Evolutionary conservation across 306 rosid species (phyloP), one percentile per base, ranked within the genome.

Genomic region (Ormosia semicastrata): DNA sequence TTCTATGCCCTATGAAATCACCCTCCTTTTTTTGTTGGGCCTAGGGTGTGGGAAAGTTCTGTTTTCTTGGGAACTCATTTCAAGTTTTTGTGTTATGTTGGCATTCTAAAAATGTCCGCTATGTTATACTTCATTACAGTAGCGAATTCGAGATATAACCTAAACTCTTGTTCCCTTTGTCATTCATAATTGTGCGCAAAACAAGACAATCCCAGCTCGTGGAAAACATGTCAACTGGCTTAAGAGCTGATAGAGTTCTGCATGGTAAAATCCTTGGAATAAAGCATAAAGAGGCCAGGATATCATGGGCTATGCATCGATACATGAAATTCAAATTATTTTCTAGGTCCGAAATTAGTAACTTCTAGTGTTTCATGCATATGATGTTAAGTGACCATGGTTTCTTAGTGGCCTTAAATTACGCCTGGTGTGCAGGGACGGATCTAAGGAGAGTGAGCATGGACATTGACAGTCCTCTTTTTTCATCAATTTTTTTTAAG

Each of bases 291-390:
- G 66, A 50, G 46, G 39, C 37, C 37, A 36, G 3, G 50, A 37
- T 54, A 53, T 50, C 47, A n/a, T 8, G 13, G 44, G 44, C 76
- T 71, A 52, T 6, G 52, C 50, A 62, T 74, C 54, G 49, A 15
- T 43, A 79, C 56, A 56, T 56, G 69, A 33, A 66, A 78, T 53
- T 78, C 57, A 29, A 66, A 66, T 53, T 39, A 29, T 4, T 77
- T 63, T 50, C 39, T 66, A 4, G 41, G 39, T 66, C 46, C 3
- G 17, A 17, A 17, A 29, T 3, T 34, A 46, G 17, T 29, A 47
- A 32, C 8, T 37, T 65, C 9, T 52, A 29, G 15, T 13, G 56
- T 52, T 77, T 29, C 52, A 49, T 63, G 50, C 24, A 75, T 72
- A 8, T 59, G 66, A 54, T 41, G 12, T 58, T 4, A 46, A 40